Evolutionary conservation across 352 stramenopile species (phyloP).

Genomic region (Phytophthora cajani): DNA sequence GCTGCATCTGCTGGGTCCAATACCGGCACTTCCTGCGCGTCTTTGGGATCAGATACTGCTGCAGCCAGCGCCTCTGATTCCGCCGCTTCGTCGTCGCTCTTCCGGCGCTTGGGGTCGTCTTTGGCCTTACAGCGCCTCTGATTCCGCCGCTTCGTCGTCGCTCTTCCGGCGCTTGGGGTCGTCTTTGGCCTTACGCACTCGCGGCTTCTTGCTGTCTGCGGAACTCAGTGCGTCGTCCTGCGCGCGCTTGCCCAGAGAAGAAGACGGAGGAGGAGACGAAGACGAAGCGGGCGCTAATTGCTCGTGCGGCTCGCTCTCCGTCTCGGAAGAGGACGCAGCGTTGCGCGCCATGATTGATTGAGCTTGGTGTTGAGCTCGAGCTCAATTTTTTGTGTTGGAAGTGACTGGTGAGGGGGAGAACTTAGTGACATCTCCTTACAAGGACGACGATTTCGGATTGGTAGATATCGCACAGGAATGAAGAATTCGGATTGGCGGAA

Average conservation of each 20-base stretch:
- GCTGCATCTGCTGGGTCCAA: neutral
- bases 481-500: neutral
- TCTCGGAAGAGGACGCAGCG: constrained; percentile 17
- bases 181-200: constrained; percentile 55
- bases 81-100: neutral
- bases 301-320: constrained; percentile 7
- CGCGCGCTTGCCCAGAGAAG: constrained; percentile 17
- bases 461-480: neutral
- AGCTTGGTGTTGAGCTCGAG: constrained; percentile 13
- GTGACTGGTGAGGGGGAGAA: constrained; percentile 42
- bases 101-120: constrained; percentile 50
- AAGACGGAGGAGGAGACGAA: constrained; percentile 12
- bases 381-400: constrained; percentile 4
- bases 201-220: constrained; percentile 32
- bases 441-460: constrained; percentile 6
- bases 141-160: constrained; percentile 1
- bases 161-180: constrained; percentile 48
- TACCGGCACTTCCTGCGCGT: neutral
- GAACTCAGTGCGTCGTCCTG: constrained; percentile 12
- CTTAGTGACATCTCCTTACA: constrained; percentile 50
- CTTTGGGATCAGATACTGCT: neutral
- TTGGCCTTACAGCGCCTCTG: constrained; percentile 8
- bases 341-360: constrained; percentile 31
- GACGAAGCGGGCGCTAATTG: neutral
- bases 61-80: constrained; percentile 8